Conservation (phyloP, 169 alveolate species). For the Sarcocystis neurona region DNA sequence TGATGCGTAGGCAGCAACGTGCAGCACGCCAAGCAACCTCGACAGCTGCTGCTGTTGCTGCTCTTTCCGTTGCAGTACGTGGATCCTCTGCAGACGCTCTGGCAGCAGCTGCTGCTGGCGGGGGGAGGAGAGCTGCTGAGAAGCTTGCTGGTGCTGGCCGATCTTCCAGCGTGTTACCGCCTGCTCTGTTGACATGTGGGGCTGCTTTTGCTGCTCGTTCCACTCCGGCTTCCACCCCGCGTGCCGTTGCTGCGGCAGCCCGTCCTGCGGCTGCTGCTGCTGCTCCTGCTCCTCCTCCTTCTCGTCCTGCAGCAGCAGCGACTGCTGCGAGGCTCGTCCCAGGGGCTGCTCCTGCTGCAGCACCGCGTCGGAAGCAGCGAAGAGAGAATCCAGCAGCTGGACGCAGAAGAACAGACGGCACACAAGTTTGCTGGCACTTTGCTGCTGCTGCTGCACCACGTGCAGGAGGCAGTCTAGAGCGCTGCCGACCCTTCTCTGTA, state of each 20-base stretch:
- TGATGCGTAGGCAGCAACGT: too few species aligned
- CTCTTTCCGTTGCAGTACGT: too few species aligned
- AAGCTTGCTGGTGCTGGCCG: conserved; percentile 30
- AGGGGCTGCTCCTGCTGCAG: conserved; percentile 28
- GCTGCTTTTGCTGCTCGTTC: not conserved
- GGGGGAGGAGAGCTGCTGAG: not conserved
- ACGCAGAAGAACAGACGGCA: not conserved
- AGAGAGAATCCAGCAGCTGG: not conserved
- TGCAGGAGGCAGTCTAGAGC: not conserved
- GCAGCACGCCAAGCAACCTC: too few species aligned
- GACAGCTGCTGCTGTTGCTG: too few species aligned
- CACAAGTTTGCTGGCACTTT: conserved; percentile 3
- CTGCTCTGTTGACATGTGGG: not conserved
- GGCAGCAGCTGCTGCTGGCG: conserved; percentile 23
- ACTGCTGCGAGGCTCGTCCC: not conserved
- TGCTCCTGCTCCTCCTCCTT: not conserved
- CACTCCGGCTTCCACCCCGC: too few species aligned
- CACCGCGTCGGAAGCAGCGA: not conserved
- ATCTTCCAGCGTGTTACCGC: not conserved
- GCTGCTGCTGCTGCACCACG: conserved; percentile 29
- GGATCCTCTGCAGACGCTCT: not conserved
- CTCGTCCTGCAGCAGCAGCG: not conserved
- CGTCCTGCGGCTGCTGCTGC: not conserved
- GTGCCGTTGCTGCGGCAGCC: conserved; percentile 7
- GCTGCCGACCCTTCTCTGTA: not conserved